Evolutionary conservation across 2,329 filamentous ascomycete genomes (phyloP).

Genomic region (Pseudogymnoascus sp.): DNA sequence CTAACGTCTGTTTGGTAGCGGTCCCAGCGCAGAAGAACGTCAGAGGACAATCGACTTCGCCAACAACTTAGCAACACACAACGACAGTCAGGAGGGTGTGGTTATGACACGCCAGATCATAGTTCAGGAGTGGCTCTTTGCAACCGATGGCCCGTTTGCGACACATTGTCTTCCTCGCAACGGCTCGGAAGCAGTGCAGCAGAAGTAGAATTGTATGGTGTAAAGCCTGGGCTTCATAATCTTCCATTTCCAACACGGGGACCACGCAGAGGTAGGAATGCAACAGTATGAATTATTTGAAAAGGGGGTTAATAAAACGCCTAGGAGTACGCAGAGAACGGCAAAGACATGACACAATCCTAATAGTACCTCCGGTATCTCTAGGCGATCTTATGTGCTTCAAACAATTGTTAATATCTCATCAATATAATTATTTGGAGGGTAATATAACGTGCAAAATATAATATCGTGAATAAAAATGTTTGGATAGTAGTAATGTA

Average conservation of each 20-base stretch:
- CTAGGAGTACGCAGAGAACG: background rate
- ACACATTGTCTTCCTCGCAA: background rate
- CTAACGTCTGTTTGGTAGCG: background rate
- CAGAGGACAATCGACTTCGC: background rate
- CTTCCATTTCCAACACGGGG: too few relatives aligned
- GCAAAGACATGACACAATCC: background rate
- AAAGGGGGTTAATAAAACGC: background rate
- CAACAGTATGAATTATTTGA: background rate
- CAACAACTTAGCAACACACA: background rate
- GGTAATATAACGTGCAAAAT: too few relatives aligned
- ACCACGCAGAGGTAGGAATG: background rate
- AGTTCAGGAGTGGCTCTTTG: background rate
- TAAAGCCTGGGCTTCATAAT: too few relatives aligned
- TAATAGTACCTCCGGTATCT: too few relatives aligned
- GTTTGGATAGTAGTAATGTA: too few relatives aligned
- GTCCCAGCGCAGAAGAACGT: background rate
- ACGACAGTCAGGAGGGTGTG: background rate
- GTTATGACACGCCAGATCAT: background rate
- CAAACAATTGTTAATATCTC: too few relatives aligned
- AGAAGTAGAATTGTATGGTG: too few relatives aligned
- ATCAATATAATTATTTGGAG: too few relatives aligned
- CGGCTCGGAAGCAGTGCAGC: background rate
- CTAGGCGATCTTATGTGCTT: too few relatives aligned
- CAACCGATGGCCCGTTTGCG: background rate
- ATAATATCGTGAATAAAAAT: too few relatives aligned